Evolutionary conservation across 2,329 filamentous ascomycete genomes (phyloP).

Genomic region (Microthyrium microscopicum): DNA sequence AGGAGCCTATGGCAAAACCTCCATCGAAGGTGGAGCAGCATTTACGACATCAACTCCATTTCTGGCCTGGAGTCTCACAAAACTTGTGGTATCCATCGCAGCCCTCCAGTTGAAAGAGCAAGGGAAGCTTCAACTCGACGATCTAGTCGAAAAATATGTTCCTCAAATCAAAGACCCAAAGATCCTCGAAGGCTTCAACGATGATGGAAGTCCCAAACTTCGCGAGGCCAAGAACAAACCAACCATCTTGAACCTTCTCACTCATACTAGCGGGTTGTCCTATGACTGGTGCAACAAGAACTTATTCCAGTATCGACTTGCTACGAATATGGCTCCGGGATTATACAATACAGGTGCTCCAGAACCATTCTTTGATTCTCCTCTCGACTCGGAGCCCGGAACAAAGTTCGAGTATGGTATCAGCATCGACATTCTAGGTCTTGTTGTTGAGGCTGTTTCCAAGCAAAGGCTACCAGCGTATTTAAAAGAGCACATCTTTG

Average conservation of each 20-base stretch:
- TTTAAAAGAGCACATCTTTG: conserved; percentile 28
- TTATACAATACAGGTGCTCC: not conserved
- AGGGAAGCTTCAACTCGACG: conserved; percentile 20
- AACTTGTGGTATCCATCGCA: conserved; percentile 19
- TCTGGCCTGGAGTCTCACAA: conserved; percentile 37
- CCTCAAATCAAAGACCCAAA: conserved; percentile 26
- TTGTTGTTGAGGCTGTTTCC: conserved; percentile 29
- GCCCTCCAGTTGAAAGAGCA: conserved; percentile 21
- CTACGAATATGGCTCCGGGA: not conserved
- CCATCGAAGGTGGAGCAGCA: conserved; percentile 24
- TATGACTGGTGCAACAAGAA: conserved; percentile 39
- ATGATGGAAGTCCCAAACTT: conserved; percentile 11
- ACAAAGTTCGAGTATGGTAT: conserved; percentile 9
- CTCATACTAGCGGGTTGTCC: conserved; percentile 32
- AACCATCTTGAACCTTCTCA: conserved; percentile 33
- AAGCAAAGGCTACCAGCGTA: conserved; percentile 27
- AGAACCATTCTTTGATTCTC: not conserved
- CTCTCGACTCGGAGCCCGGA: conserved; percentile 3
- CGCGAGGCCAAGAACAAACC: conserved; percentile 26
- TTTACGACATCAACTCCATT: conserved; percentile 46
- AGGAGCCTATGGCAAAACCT: conserved; percentile 24
- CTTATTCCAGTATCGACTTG: conserved; percentile 24
- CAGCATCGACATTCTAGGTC: conserved; percentile 33
- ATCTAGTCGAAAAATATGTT: conserved; percentile 16
- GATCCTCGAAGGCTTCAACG: conserved; percentile 14